These are phyloP conservation scores for Saturnispora besseyi DNA, from an alignment of 805 yeast species.

Conservation along the genomic window DNA sequence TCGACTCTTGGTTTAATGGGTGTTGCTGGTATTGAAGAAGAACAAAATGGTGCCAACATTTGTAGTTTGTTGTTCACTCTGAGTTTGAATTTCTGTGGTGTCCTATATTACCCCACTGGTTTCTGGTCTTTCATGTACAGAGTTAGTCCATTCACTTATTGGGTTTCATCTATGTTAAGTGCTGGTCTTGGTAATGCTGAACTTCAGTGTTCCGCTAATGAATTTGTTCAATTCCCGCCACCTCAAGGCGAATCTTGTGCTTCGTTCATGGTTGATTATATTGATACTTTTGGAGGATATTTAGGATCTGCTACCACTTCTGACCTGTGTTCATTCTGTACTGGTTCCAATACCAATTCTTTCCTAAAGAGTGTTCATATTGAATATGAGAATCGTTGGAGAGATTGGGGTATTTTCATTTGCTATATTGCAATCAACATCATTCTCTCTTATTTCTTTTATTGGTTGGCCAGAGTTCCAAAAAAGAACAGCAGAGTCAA, in stretches of 20 bases:
- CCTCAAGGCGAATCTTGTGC: conserved; percentile 51
- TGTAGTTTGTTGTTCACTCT: conserved; percentile 50
- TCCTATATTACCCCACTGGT: conserved; percentile 51
- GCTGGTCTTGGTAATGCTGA: conserved; percentile 44
- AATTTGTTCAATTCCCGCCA: conserved; percentile 42
- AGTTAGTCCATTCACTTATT: conserved; percentile 60
- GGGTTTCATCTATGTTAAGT: conserved; percentile 46
- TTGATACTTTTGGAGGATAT: conserved; percentile 38
- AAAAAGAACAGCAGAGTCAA: conserved; percentile 37
- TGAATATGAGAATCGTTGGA: conserved; percentile 44
- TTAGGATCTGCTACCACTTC: conserved; percentile 36
- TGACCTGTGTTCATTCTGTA: conserved; percentile 52
- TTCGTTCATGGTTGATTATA: conserved; percentile 37
- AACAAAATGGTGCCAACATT: conserved; percentile 57
- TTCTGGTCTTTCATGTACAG: conserved; percentile 79
- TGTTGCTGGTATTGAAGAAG: conserved; percentile 50
- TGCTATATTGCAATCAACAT: conserved; percentile 40
- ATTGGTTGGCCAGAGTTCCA: conserved; percentile 68
- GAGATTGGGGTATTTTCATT: conserved; percentile 49
- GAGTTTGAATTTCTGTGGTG: conserved; percentile 71
- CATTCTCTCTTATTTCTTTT: conserved; percentile 25
- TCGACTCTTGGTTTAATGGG: conserved; percentile 51
- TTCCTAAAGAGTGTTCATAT: conserved; percentile 44
- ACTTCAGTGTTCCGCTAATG: conserved; percentile 41
- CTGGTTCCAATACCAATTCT: conserved; percentile 45